Base-by-base conservation (phyloP, 306 rosid genomes). In the Nissolia schottii region DNA sequence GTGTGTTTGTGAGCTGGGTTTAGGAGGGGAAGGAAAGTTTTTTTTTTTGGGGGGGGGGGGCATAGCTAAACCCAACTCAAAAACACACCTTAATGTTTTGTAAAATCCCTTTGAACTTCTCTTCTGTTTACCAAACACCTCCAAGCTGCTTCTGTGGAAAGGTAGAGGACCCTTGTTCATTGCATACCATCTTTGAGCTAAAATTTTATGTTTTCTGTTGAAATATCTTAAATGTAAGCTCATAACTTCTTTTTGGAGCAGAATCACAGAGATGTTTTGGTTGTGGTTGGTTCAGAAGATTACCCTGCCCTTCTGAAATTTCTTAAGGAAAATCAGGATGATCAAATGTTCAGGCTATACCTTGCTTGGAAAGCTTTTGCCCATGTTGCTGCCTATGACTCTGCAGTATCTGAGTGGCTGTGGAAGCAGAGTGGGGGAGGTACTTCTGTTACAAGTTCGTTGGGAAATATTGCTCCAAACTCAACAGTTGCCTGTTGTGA, bases 331-430 rank as follows among this genome's bases (percentile, higher is more conserved):
- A 84, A 79, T 41, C 78, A 81, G 37, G 85, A 84, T 41, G 90
- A 85, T 76, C 79, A 80, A 69, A 83, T 82, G 74, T 87, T 94
- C 68, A 93, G 95, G 69, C 62, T 86, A 77, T 83, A 81, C 79
- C 98, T 94, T 80, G 96, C 98, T 46, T 87, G 95, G 96, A 94
- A 94, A 85, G 97, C 98, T 56, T 91, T 91, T 75, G 95, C 91
- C 64, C 96, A 91, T 48, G 92, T 83, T 72, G 92, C 96, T 73
- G 88, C 97, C 28, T 91, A 94, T 78, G 97, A 94, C 64, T 87
- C 97, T 75, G 96, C 97, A 3, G 92, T 94, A 50, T 84, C 97
- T 25, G 96, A 94, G 88, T 91, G 98, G 98, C 66, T 94, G 41
- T 94, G 98, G 98, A 89, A 89, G 87, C 96, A 94, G 74, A 86